Base-by-base conservation (phyloP, 2,329 filamentous ascomycete genomes). In the Calonectria pauciramosa region DNA sequence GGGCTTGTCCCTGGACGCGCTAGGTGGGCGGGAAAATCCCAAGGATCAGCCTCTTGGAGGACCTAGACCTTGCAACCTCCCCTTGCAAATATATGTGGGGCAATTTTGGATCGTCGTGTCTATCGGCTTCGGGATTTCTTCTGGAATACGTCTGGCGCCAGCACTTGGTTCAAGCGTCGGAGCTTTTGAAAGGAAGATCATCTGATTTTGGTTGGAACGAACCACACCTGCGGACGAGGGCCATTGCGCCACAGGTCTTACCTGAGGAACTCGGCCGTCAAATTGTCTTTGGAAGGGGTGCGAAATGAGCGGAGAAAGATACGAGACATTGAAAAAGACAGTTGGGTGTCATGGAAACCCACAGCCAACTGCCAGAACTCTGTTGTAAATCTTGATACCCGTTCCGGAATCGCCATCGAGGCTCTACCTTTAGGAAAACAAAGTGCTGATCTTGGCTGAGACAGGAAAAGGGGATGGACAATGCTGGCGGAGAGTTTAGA, bases 41-140 rank as follows among this genome's bases (percentile, higher is more conserved):
- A 41, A 63, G 66, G 59, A 66, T 66, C 71, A 30, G 49, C 56
- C 56, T 23, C 36, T 47, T 49, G 56, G 41, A 38, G 32, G 54
- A 54, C 66, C 66, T 52, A 41, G 56, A 30, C 71, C 71, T 63
- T 73, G 67, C 49, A 67, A 59, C 32, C 28, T 47, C 71, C 71
- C 70, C 70, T 49, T 54, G 49, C 59, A 20, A 36, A 49, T 41
- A 51, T 52, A 20, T 64, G 36, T 64, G 36, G 65, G 63, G 56
- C 77, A 63, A 72, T n/a, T 38, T 38, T 60, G 32, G 56, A 60
- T 60, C 56, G 34, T 36, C 56, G 32, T 23, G 56, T 60, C 56
- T 73, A 66, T 74, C 75, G 69, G 63, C 75, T 79, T 79, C 63
- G 74, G 75, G 65, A 70, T 52, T 70, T 67, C 59, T 76, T 72